A percentile compares a stretch with the other conserved stretches of the same genome.
Conservation (phyloP, 2,329 filamentous ascomycete species). For the Xylaria sp. region DNA sequence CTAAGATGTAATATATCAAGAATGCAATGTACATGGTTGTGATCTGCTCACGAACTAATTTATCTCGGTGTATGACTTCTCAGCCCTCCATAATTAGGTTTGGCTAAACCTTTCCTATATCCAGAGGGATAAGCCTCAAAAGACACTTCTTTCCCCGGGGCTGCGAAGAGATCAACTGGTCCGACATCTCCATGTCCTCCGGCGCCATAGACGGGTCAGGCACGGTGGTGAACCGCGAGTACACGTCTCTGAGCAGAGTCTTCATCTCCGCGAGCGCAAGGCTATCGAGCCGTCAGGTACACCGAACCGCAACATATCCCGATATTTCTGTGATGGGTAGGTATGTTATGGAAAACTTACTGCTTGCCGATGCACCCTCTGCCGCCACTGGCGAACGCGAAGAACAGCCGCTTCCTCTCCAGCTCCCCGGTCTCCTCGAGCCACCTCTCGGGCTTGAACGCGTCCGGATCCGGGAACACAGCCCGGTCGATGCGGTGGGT, state of each 20-base stretch:
- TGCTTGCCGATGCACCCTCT: slow-evolving; percentile 69
- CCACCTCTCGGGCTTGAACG: slow-evolving; percentile 83
- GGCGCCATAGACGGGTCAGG: slow-evolving; percentile 57
- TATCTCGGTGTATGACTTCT: not conserved
- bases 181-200: slow-evolving; percentile 64
- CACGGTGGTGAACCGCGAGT: slow-evolving; percentile 59
- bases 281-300: slow-evolving; percentile 37
- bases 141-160: slow-evolving; percentile 63
- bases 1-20: not conserved
- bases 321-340: not conserved
- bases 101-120: not conserved
- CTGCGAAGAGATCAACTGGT: slow-evolving; percentile 69
- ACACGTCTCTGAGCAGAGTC: slow-evolving; percentile 63
- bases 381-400: slow-evolving; percentile 68
- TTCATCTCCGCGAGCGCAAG: slow-evolving; percentile 72
- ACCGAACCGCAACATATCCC: too few relatives aligned
- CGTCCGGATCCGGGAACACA: slow-evolving; percentile 78
- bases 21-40: too few relatives aligned
- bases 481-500: slow-evolving; percentile 61
- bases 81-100: not conserved
- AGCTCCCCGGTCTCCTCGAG: slow-evolving; percentile 73
- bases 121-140: slow-evolving; percentile 49
- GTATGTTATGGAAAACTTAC: slow-evolving; percentile 48
- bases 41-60: not conserved
- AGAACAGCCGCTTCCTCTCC: slow-evolving; percentile 65